Base-by-base conservation (phyloP, 345 rosid genomes). In the Hypericum perforatum region DNA sequence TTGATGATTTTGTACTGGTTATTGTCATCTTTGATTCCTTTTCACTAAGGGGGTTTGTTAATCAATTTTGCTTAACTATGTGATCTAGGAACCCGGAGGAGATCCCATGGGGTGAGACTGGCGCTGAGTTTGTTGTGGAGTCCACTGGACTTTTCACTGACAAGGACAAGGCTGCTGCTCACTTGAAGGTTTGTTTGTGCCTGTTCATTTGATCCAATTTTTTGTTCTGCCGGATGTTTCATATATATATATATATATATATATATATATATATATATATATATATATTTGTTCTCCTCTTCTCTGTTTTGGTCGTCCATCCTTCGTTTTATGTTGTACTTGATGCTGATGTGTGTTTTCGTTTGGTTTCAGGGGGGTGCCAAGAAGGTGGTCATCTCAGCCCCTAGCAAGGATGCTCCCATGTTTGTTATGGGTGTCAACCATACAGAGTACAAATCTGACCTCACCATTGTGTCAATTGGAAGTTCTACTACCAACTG, bases 401-500 rank as follows among this genome's bases (percentile, higher is more conserved):
- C 77, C 9, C 82, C 78, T 0, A 82, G 85, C 52, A 74, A 74
- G 67, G 82, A 78, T 70, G 88, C 88, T 16, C 88, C 88, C 56
- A 81, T 81, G 88, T 81, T 81, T 63, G 85, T 78, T 62, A 72
- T 82, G 13, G 88, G 88, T 65, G 85, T 82, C 62, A 82, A 82
- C 41, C 80, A 78, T 68, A 76, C 76, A 58, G 78, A 74, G 5
- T 78, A 76, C 72, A 72, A 70, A 39, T 11, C 76, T 14, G 80
- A 76, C 39, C 73, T 82, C 12, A 6, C 65, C 47, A 65, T 82
- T 40, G 80, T 78, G 38, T 78, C 85, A 56, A 82, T 78, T 52
- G 88, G 82, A 56, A 82, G 88, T 70, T 82, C 82, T 82, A 82
- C 88, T n/a, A 82, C 88, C 54, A 82, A 82, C 69, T 82, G 88